Evolutionary conservation across 2,329 filamentous ascomycete genomes (phyloP), one percentile per base, ranked within the genome.

Genomic region (Phoma herbarum): DNA sequence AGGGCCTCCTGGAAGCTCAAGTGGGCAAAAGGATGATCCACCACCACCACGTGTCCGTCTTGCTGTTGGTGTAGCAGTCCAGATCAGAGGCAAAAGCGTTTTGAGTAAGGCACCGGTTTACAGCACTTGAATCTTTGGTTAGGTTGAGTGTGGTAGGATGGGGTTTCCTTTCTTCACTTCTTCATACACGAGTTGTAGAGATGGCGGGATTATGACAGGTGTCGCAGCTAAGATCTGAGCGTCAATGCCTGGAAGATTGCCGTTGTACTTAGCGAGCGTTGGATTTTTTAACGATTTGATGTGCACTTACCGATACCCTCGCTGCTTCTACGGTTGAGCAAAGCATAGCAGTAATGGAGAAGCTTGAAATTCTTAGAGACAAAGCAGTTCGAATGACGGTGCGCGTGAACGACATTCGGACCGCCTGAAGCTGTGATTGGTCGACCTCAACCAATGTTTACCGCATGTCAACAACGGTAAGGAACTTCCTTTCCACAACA

Each of bases 91-190:
- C n/a, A 79, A 81, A 62, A 78, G 75, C 41, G 78, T 83, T 31
- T 66, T 84, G 64, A 78, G 81, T 52, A 83, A 83, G 68, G 81
- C 82, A 52, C 80, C 81, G 5, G 80, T 83, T 12, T 82, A 76
- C 64, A 75, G 71, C 66, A 76, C 72, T 33, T 75, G 62, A 72
- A n/a, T n/a, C n/a, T n/a, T n/a, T n/a, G n/a, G n/a, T n/a, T n/a
- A n/a, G n/a, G n/a, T n/a, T n/a, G n/a, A n/a, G n/a, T n/a, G n/a
- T n/a, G n/a, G n/a, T 1, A 45, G 12, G 25, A 23, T 4, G 12
- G 16, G 25, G 45, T 41, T 28, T 45, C 33, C 33, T 7, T 26
- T n/a, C 18, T 33, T 42, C 22, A 2, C 25, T 54, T 51, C 51
- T 59, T 31, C 20, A 25, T 28, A 25, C 26, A 59, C 42, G 33